Base-by-base conservation (phyloP, 495 filamentous ascomycete species). In the Aspergillus nanangensis region DNA sequence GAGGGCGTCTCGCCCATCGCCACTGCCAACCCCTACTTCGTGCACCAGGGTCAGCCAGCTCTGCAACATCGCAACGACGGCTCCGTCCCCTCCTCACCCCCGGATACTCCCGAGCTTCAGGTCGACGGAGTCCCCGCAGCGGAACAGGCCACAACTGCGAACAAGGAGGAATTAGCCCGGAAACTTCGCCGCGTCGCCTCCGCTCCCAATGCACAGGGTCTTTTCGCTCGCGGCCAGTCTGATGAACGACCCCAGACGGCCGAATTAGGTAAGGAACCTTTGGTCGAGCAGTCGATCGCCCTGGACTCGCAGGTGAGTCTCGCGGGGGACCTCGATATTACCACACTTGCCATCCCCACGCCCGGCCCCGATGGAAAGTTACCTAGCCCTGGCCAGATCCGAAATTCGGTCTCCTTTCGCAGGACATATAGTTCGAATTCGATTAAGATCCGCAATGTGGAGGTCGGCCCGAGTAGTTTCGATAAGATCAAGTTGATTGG, bases 401-500 rank as follows among this genome's bases (percentile, higher is more conserved):
- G 76, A 27, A 70, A 77, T 51, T 69, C 80, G 24, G 72, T 86
- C 23, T 79, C 84, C 13, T 98, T 97, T 66, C 82, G 93, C 52
- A 80, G 93, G 57, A 98, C 93, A 3, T 98, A 98, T 65, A 97
- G 93, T 67, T 96, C 93, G 44, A 98, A 97, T 59, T 97, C 93
- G 32, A 98, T 98, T 72, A 96, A 96, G 65, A 87, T 98, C 47
- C 81, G 92, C 53, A 87, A 95, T 64, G 93, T 98, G 39, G 93
- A 98, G 69, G 93, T 98, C 25, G 88, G 92, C 0, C 93, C 93
- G 5, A 76, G 84, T 47, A 98, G 93, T 56, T 98, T 98, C 60
- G 93, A 98, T 69, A 98, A 98, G 81, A 96, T 98, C 69, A 97
- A 97, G 60, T 74, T 98, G 66, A 94, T 98, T 62, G 93, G 93